Conservation (phyloP, 129 eudicot genomes). For the Artemisia tridentata region DNA sequence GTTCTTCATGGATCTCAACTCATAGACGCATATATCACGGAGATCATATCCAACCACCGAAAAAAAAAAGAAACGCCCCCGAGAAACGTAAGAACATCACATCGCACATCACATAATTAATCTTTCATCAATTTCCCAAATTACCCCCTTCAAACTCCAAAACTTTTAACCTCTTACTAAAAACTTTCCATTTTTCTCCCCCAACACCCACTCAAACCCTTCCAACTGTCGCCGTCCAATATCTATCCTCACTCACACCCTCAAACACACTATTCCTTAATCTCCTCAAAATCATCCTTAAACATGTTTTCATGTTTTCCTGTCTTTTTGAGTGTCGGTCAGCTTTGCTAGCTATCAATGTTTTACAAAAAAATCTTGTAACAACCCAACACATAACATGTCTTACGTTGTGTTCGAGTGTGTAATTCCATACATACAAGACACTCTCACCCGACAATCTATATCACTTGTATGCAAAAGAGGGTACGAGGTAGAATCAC, state of each 20-base stretch:
- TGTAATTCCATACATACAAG: conserved; percentile 61
- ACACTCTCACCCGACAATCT: conserved; percentile 67
- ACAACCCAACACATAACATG: conserved; percentile 3
- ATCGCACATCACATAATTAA: too few relatives aligned
- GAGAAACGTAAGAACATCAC: too few relatives aligned
- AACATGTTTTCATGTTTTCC: background rate
- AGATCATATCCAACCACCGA: too few relatives aligned
- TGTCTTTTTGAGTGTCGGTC: background rate
- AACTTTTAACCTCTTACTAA: too few relatives aligned
- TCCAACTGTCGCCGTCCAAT: conserved; percentile 25
- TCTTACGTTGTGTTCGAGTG: conserved; percentile 64
- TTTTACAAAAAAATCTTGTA: too few relatives aligned
- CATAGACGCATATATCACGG: too few relatives aligned
- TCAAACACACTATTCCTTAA: background rate
- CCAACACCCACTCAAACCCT: conserved; percentile 18
- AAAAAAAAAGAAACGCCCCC: too few relatives aligned
- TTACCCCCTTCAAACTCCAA: too few relatives aligned
- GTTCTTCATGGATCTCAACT: too few relatives aligned
- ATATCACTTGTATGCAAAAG: conserved; percentile 63
- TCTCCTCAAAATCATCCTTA: background rate
- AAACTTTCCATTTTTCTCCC: conserved; percentile 19
- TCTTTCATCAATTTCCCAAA: too few relatives aligned
- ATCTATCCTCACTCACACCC: conserved; percentile 4
- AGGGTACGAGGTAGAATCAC: conserved; percentile 60
- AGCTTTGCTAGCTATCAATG: too few relatives aligned